Percentiles rank a stretch among this genome's conserved stretches.
These are phyloP conservation scores for Mytilinidion resinicola DNA, from an alignment of 495 filamentous ascomycete species.

Conservation along the genomic window DNA sequence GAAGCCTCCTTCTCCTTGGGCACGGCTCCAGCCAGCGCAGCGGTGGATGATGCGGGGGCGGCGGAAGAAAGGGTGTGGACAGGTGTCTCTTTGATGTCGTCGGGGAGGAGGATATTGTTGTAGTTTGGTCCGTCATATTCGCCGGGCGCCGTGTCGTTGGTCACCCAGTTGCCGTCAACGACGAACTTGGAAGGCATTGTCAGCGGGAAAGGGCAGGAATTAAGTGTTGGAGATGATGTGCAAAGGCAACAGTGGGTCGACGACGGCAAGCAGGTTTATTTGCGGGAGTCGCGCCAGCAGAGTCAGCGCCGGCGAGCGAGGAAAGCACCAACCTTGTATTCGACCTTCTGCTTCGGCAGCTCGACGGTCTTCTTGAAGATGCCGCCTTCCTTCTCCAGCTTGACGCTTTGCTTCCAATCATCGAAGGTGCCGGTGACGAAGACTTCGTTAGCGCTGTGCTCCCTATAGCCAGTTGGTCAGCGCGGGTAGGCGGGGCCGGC, in stretches of 20 bases:
- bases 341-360: slow-evolving; percentile 61
- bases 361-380: slow-evolving; percentile 71
- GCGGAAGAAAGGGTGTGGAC: slow-evolving; percentile 60
- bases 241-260: neutral
- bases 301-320: neutral
- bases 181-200: slow-evolving; percentile 59
- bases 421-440: slow-evolving; percentile 96
- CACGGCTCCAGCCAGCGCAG: slow-evolving; percentile 59
- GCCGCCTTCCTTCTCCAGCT: slow-evolving; percentile 62
- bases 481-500: neutral
- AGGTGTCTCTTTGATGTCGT: slow-evolving; percentile 51
- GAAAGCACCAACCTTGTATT: slow-evolving; percentile 37
- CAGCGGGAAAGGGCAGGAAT: neutral
- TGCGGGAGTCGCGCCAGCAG: neutral
- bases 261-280: neutral
- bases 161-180: slow-evolving; percentile 81
- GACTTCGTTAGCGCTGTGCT: slow-evolving; percentile 71
- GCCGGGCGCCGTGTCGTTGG: slow-evolving; percentile 67
- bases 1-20: slow-evolving; percentile 47
- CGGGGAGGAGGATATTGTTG: slow-evolving; percentile 80
- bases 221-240: neutral
- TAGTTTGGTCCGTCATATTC: slow-evolving; percentile 73
- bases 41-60: slow-evolving; percentile 68
- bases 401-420: slow-evolving; percentile 78
- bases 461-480: slow-evolving; percentile 39